Evolutionary conservation across 164 flowering plant genomes (phyloP).

Genomic region (Cinnamomum micranthum): DNA sequence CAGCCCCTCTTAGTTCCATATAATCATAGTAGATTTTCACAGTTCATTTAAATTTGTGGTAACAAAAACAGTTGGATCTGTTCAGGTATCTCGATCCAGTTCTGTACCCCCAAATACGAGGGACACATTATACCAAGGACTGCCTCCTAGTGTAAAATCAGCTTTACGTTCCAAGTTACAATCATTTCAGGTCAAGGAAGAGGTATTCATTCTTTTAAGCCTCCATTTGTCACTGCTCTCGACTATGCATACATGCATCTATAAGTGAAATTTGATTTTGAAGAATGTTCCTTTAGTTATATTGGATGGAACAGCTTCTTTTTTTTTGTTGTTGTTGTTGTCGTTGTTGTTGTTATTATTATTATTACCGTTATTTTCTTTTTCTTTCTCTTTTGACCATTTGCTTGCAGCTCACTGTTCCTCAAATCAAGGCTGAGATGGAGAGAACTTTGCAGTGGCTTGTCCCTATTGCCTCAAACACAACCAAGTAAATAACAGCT

Average conservation of each 20-base stretch:
- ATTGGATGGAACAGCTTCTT: not conserved
- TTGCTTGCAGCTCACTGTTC: constrained; percentile 63
- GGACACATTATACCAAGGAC: constrained; percentile 57
- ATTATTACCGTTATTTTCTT: not conserved
- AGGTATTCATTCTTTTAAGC: constrained; percentile 28
- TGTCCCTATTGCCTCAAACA: constrained; percentile 91
- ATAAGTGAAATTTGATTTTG: not conserved
- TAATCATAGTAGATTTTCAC: not conserved
- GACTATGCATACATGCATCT: not conserved
- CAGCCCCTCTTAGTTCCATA: not conserved
- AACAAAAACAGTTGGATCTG: not conserved
- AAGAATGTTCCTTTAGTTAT: not conserved
- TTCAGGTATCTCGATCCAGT: constrained; percentile 57
- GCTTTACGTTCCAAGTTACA: constrained; percentile 50
- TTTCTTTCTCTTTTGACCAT: not conserved
- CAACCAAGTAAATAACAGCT: constrained; percentile 66
- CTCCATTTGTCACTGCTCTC: not conserved
- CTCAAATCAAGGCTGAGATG: constrained; percentile 92
- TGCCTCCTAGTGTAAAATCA: constrained; percentile 52
- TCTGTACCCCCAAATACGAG: constrained; percentile 60
- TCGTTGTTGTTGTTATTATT: not conserved
- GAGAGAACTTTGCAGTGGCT: constrained; percentile 98
- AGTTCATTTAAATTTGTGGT: not conserved
- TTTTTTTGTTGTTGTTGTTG: not conserved
- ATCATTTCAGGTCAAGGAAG: constrained; percentile 44